phyloP scores from a whole-genome alignment of 352 stramenopile species.

The Plasmopara viticola region DNA sequence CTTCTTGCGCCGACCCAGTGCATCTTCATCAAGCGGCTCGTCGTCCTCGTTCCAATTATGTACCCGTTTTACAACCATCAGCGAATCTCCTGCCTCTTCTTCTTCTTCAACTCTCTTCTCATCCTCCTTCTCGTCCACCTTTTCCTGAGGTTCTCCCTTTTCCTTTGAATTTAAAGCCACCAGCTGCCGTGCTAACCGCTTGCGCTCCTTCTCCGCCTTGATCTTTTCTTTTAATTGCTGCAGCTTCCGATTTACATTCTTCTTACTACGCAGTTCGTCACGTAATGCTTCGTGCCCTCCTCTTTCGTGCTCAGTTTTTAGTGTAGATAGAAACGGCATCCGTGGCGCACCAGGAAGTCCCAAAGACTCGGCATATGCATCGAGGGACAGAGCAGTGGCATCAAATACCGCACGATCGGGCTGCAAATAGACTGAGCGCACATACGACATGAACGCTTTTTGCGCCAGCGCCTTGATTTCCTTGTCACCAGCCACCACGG shows the following conservation, averaged over 20 bases:
- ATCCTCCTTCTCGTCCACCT: conserved; percentile 22
- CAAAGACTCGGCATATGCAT: conserved; percentile 91
- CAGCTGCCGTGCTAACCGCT: conserved; percentile 81
- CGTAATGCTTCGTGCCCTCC: conserved; percentile 69
- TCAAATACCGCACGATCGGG: conserved; percentile 94
- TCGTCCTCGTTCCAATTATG: conserved; percentile 78
- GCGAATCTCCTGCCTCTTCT: conserved; percentile 80
- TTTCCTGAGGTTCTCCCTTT: conserved; percentile 28
- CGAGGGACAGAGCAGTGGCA: conserved; percentile 83
- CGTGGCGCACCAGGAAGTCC: conserved; percentile 91
- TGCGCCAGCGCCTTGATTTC: conserved; percentile 94
- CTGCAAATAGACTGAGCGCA: conserved; percentile 95
- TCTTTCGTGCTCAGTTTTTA: conserved; percentile 46
- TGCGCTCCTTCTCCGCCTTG: conserved; percentile 92
- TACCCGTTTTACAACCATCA: conserved; percentile 90
- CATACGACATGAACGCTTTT: conserved; percentile 98
- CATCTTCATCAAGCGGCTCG: conserved; percentile 52
- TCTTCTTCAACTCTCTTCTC: conserved; percentile 37
- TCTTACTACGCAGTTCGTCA: conserved; percentile 87
- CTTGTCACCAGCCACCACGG: conserved; percentile 89
- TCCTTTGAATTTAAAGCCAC: conserved; percentile 32
- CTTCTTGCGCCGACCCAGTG: conserved; percentile 43
- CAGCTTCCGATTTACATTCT: conserved; percentile 97
- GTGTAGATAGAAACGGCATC: conserved; percentile 89
- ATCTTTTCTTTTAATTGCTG: conserved; percentile 98